Percentiles rank a stretch among this genome's conserved stretches.
Conservation (phyloP, 139 green algal species). For the Desmodesmus armatus region DNA sequence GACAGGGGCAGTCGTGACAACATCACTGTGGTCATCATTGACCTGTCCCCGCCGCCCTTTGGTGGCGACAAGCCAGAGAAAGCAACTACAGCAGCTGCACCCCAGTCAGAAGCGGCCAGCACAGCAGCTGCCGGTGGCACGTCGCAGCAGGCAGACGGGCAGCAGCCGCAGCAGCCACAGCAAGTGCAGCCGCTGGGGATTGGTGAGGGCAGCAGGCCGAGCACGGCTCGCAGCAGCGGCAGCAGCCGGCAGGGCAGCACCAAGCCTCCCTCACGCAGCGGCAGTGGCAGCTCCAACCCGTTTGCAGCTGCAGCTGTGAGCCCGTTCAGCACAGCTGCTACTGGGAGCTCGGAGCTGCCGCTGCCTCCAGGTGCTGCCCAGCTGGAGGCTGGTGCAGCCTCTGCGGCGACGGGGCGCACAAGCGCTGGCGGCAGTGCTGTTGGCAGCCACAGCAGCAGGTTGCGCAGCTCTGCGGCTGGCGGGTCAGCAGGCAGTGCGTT, state of each 20-base stretch:
- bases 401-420: too few relatives aligned
- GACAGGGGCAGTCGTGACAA: conserved; percentile 77
- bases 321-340: conserved; percentile 35
- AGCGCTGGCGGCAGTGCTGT: neutral
- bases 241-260: neutral
- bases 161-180: conserved; percentile 24
- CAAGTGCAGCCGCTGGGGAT: neutral
- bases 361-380: conserved; percentile 1
- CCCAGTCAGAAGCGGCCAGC: neutral
- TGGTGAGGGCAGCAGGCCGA: neutral
- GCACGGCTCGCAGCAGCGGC: neutral
- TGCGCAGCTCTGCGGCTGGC: conserved; percentile 7
- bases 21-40: conserved; percentile 76
- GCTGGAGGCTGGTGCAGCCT: too few relatives aligned
- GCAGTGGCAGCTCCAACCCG: neutral
- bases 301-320: conserved; percentile 39
- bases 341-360: conserved; percentile 37
- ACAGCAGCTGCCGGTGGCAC: conserved; percentile 2
- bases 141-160: neutral
- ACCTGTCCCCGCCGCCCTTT: conserved; percentile 51
- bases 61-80: neutral
- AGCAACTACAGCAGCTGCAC: neutral
- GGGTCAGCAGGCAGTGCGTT: neutral
- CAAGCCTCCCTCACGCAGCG: neutral
- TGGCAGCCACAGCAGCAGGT: neutral